These are phyloP conservation scores for Hygrophorus russula DNA, from an alignment of 768 basidiomycete species.

Conservation along the genomic window DNA sequence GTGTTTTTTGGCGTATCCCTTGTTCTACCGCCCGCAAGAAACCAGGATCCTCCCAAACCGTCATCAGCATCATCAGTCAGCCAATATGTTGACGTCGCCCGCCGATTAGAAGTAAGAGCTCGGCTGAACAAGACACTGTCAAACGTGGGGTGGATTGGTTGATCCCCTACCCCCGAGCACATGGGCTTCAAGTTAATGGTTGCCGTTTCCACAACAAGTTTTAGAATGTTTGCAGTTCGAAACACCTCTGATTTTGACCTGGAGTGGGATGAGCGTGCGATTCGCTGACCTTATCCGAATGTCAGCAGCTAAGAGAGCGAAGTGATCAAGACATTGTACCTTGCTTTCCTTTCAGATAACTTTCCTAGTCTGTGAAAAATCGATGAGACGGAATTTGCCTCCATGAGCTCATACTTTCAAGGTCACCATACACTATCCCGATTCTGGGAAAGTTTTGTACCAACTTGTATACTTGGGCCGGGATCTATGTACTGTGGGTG, in stretches of 20 bases:
- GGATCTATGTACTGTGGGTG: conserved; percentile 8
- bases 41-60: no score
- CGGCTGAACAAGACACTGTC: no score
- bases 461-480: conserved; percentile 12
- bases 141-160: no score
- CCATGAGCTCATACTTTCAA: conserved; percentile 10
- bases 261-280: conserved; percentile 5
- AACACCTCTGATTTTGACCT: conserved; percentile 9
- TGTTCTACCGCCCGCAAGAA: no score
- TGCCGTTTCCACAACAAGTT: conserved; percentile 13
- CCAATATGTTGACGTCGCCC: no score
- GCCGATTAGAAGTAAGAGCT: no score
- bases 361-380: no score
- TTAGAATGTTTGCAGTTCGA: conserved; percentile 12
- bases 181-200: not conserved
- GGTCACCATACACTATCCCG: conserved; percentile 12
- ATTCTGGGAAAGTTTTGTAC: conserved; percentile 11
- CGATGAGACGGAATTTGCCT: conserved; percentile 11
- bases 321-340: conserved; percentile 6
- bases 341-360: conserved; percentile 9
- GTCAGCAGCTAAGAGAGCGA: conserved; percentile 1
- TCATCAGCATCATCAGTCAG: no score
- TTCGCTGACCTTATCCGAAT: conserved; percentile 5
- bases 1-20: no score
- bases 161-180: no score